Evolutionary conservation across 2,329 filamentous ascomycete genomes (phyloP).

Genomic region (Monascus ruber): DNA sequence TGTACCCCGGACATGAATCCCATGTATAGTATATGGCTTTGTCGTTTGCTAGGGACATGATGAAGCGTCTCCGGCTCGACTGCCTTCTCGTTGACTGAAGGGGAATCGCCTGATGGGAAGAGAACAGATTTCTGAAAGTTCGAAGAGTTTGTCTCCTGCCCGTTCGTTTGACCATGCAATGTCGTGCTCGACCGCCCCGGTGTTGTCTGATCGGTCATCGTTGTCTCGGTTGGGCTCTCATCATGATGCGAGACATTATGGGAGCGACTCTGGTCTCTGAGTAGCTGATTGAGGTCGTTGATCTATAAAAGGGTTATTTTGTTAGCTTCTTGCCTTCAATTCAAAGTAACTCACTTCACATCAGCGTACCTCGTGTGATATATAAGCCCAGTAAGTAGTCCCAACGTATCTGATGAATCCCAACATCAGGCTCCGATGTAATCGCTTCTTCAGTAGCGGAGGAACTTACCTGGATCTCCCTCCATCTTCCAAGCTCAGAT

Average conservation of each 20-base stretch:
- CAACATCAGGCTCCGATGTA: conserved; percentile 2
- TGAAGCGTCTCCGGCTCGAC: conserved; percentile 31
- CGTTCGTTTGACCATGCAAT: conserved; percentile 7
- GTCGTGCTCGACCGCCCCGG: conserved; percentile 11
- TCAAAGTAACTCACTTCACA: background rate
- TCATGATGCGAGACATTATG: conserved; percentile 13
- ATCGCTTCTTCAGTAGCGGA: background rate
- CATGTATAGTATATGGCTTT: conserved; percentile 37
- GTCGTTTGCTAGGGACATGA: conserved; percentile 30
- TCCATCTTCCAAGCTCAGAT: conserved; percentile 33
- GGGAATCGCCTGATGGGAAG: conserved; percentile 26
- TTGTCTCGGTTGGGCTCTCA: conserved; percentile 13
- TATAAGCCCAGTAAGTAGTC: conserved; percentile 36
- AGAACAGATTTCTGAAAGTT: conserved; percentile 27
- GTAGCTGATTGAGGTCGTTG: conserved; percentile 32
- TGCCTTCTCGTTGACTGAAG: conserved; percentile 18
- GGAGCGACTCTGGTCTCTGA: conserved; percentile 31
- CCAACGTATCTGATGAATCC: conserved; percentile 29
- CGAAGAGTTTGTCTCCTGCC: conserved; percentile 4
- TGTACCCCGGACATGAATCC: conserved; percentile 37
- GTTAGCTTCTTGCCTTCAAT: conserved; percentile 5
- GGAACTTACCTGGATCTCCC: conserved; percentile 22
- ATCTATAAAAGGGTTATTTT: conserved; percentile 17
- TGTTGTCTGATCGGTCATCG: conserved; percentile 7
- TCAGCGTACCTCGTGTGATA: conserved; percentile 29